Evolutionary conservation across 768 basidiomycete genomes (phyloP).

Genomic region (Phaeolepiota aurea): DNA sequence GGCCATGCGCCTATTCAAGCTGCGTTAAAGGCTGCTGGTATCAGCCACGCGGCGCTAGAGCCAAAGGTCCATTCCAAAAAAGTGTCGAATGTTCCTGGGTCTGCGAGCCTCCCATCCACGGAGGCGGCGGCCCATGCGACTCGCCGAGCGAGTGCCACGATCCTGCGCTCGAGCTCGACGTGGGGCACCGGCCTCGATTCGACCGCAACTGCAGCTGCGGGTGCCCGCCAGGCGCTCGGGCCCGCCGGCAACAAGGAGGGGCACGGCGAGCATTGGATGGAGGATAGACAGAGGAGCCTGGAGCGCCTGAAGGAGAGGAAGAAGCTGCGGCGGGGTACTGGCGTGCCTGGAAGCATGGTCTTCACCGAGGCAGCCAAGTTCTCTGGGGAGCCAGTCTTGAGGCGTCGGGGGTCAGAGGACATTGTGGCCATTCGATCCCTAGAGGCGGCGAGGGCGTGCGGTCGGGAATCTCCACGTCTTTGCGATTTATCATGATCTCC

Average conservation of each 20-base stretch:
- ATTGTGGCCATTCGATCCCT: background rate
- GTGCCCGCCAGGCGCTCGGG: too few relatives aligned
- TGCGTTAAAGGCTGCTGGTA: constrained; percentile 53
- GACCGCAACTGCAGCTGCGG: background rate
- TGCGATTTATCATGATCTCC: background rate
- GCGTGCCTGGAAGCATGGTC: background rate
- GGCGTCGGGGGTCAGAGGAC: background rate
- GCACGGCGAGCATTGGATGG: constrained; percentile 16
- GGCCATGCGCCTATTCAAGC: constrained; percentile 68
- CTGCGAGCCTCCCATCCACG: background rate
- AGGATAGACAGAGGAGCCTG: constrained; percentile 17
- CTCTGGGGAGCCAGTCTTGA: background rate
- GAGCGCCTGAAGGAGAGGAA: constrained; percentile 20
- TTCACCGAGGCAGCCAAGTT: background rate
- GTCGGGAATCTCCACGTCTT: background rate
- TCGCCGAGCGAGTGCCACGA: background rate
- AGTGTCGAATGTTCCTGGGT: background rate
- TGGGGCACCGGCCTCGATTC: background rate
- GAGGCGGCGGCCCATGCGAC: background rate
- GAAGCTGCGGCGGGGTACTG: constrained; percentile 14
- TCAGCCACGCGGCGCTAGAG: constrained; percentile 10
- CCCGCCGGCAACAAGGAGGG: background rate
- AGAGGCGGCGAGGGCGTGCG: background rate
- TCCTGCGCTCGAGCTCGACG: background rate
- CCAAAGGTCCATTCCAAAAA: background rate